Percentiles rank a stretch among this genome's conserved stretches.
Evolutionary conservation across 2,329 filamentous ascomycete genomes (phyloP).

Genomic region (Alternaria infectoria): DNA sequence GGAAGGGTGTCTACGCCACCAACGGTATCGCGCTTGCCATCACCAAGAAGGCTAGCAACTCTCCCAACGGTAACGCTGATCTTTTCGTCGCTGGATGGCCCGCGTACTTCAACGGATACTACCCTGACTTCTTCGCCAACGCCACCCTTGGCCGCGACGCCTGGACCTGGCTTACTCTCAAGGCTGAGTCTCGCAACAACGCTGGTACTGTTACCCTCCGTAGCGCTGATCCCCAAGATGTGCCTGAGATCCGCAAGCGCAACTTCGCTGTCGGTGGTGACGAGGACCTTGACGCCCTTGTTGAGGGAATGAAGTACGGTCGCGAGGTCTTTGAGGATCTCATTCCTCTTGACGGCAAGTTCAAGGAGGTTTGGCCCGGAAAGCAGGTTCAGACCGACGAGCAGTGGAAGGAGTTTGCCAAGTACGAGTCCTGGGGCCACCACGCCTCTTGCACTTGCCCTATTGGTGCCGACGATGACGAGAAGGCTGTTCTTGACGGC

Average conservation of each 20-base stretch:
- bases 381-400: conserved; percentile 51
- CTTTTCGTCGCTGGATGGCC: conserved; percentile 62
- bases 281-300: conserved; percentile 59
- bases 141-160: conserved; percentile 53
- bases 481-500: conserved; percentile 60
- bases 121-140: conserved; percentile 59
- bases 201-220: conserved; percentile 66
- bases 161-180: conserved; percentile 61
- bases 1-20: conserved; percentile 55
- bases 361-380: conserved; percentile 59
- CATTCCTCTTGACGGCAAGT: conserved; percentile 52
- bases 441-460: conserved; percentile 64
- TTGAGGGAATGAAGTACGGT: conserved; percentile 62
- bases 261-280: conserved; percentile 24
- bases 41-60: conserved; percentile 44
- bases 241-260: conserved; percentile 59
- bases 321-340: conserved; percentile 51
- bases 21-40: conserved; percentile 61
- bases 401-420: conserved; percentile 47
- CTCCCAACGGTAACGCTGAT: conserved; percentile 56
- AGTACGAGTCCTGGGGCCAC: conserved; percentile 53
- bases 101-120: conserved; percentile 61
- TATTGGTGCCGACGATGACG: conserved; percentile 59
- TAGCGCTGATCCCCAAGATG: conserved; percentile 66
- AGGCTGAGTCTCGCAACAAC: conserved; percentile 67